A percentile compares a stretch with the other conserved stretches of the same genome.
phyloP scores from a whole-genome alignment of 2,329 filamentous ascomycete species.

The Blastomyces emzantsi region DNA sequence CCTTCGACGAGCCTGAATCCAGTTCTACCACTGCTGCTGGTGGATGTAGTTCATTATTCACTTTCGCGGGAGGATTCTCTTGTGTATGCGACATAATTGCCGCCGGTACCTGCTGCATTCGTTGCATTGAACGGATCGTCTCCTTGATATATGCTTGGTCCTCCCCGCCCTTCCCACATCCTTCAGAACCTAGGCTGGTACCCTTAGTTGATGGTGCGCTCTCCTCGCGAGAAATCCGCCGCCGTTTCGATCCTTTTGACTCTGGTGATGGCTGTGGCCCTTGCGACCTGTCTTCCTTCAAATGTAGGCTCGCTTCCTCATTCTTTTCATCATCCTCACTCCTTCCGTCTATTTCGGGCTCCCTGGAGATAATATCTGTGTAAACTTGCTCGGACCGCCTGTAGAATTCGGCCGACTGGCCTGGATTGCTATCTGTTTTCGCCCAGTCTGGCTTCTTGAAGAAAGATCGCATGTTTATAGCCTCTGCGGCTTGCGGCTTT shows the following conservation, averaged over 20 bases:
- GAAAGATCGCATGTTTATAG: constrained; percentile 32
- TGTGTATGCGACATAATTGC: not conserved
- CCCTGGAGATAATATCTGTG: constrained; percentile 37
- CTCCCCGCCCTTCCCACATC: too few relatives aligned
- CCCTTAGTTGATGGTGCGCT: not conserved
- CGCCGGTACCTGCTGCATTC: not conserved
- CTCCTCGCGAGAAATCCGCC: constrained; percentile 19
- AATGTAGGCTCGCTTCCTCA: constrained; percentile 15
- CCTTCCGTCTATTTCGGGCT: constrained; percentile 18
- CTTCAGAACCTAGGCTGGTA: not conserved
- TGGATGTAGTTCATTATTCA: not conserved
- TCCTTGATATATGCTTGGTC: not conserved
- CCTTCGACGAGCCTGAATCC: not conserved
- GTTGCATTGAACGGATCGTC: not conserved
- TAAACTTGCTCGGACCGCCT: constrained; percentile 41
- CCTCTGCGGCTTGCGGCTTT: too few relatives aligned
- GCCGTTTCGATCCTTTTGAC: constrained; percentile 16
- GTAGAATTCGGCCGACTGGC: constrained; percentile 38
- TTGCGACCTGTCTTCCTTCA: not conserved
- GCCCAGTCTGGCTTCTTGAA: constrained; percentile 50
- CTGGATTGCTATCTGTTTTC: constrained; percentile 26
- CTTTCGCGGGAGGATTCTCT: not conserved
- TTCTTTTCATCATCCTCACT: constrained; percentile 9
- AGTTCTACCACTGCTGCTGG: not conserved
- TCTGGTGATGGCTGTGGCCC: not conserved